phyloP scores from a whole-genome alignment of 768 basidiomycete genomes.

The Boletus rex-veris region DNA sequence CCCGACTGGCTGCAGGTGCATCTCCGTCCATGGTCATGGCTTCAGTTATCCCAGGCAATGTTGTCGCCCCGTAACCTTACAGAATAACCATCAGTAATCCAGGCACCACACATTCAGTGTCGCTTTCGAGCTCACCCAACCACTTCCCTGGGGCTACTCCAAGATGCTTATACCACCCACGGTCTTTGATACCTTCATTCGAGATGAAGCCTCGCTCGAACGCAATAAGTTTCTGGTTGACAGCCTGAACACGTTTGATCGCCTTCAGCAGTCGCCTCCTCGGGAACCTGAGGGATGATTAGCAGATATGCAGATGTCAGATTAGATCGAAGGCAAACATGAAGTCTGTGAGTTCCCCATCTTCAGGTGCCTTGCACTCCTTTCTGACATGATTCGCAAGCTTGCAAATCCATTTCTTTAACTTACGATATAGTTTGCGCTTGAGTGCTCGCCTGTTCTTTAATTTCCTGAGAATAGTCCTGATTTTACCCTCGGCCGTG shows the following conservation, averaged over 20 bases:
- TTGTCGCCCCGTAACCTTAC: conserved; percentile 81
- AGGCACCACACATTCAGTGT: neutral
- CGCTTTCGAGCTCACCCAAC: conserved; percentile 50
- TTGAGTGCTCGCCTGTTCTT: conserved; percentile 24
- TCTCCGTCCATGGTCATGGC: conserved; percentile 71
- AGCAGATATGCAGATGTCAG: neutral
- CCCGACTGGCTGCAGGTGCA: conserved; percentile 53
- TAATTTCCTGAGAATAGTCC: conserved; percentile 39
- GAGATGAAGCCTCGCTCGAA: conserved; percentile 86
- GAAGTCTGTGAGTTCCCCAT: neutral
- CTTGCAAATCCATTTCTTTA: conserved; percentile 29
- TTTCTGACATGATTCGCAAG: conserved; percentile 34
- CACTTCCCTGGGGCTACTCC: conserved; percentile 88
- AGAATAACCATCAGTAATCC: conserved; percentile 3
- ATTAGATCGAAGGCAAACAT: conserved; percentile 11
- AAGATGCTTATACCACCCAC: conserved; percentile 89
- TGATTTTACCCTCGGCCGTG: conserved; percentile 50
- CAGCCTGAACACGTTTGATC: conserved; percentile 51
- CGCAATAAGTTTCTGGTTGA: conserved; percentile 64
- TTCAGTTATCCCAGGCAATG: conserved; percentile 79
- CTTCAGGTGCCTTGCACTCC: conserved; percentile 12
- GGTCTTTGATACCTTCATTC: conserved; percentile 71
- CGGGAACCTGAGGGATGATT: conserved; percentile 16
- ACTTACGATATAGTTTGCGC: conserved; percentile 19
- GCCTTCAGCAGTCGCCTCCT: conserved; percentile 48